A percentile compares a stretch with the other conserved stretches of the same genome.
Conservation (phyloP, 257 asterid species). For the Fraxinus americana region DNA sequence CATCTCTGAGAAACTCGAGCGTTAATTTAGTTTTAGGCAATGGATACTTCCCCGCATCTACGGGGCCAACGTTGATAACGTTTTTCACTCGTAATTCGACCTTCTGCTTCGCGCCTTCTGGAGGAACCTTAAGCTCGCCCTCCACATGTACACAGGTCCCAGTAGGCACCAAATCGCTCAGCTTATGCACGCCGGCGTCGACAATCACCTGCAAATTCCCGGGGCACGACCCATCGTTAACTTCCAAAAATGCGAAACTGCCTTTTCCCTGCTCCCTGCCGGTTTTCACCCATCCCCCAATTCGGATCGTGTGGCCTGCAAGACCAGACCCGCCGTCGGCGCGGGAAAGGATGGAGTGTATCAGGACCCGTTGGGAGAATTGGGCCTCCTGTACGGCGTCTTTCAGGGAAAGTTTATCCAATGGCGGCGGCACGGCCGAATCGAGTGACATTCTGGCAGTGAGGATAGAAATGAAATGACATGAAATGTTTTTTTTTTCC, state of each 20-base stretch:
- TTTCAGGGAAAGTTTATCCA: constrained; percentile 49
- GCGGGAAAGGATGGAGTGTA: constrained; percentile 65
- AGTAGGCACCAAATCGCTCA: constrained; percentile 71
- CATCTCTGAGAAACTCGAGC: constrained; percentile 77
- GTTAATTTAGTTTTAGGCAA: constrained; percentile 79
- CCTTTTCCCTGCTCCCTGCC: constrained; percentile 93
- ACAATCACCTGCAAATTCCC: constrained; percentile 83
- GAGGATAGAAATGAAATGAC: background rate
- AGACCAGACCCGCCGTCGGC: constrained; percentile 78
- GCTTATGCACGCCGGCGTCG: constrained; percentile 52
- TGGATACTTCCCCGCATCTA: constrained; percentile 85
- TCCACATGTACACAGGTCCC: constrained; percentile 82
- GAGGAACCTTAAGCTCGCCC: constrained; percentile 76
- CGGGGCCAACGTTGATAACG: constrained; percentile 72
- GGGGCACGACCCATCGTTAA: constrained; percentile 85
- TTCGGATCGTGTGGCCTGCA: constrained; percentile 59
- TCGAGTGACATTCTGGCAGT: background rate
- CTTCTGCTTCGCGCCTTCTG: constrained; percentile 72
- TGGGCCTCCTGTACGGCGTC: constrained; percentile 24
- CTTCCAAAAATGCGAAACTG: constrained; percentile 72
- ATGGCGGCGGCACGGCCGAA: constrained; percentile 49
- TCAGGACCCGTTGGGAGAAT: constrained; percentile 82
- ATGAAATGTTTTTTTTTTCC: background rate
- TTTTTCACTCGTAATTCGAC: constrained; percentile 71
- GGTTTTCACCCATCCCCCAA: constrained; percentile 96